Base-by-base conservation (phyloP, 1,139 yeast species). In the Hemisphaericaspora xylanilytica region DNA sequence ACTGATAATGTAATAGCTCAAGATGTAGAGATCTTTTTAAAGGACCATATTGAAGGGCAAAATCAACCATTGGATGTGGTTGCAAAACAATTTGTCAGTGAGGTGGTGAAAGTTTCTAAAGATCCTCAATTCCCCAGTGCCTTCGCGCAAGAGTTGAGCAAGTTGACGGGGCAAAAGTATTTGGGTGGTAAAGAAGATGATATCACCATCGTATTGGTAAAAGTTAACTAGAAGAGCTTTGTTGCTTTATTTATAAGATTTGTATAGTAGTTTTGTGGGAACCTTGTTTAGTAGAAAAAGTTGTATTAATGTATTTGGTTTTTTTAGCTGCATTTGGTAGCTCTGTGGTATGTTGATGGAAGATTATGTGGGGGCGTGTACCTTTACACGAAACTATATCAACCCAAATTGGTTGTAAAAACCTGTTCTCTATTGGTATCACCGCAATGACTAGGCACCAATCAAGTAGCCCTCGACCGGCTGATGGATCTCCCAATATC, bases 161-260 rank as follows among this genome's bases (percentile, higher is more conserved):
- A 76, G 45, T 62, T 85, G 33, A 80, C 90, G 3, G 85, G 87
- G 1, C 85, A 80, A 55, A 66, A 70, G 41, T 85, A 86, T 52
- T 70, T 80, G 45, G 97, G 98, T 29, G 98, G 97, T 20, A 92
- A 92, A 62, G 95, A 89, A 39, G 98, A 92, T 63, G 98, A 92
- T 59, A 84, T 90, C 27, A 88, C 97, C 0, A 79, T 85, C 12
- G 82, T 90, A 1, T 72, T 86, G 53, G 78, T 89, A 21, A 73
- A 73, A 53, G 84, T 82, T 26, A 67, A 67, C 33, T 55, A 50
- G 45, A 35, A n/a, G n/a, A n/a, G n/a, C n/a, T n/a, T n/a, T 4
- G 8, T n/a, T 18, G 27, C 10, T 8, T 18, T 26, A 5, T 33
- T 17, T 33, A 17, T 22, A 20, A 9, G 6, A 20, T 6, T 20